Conservation (phyloP, 2,329 filamentous ascomycete species). For the Biscogniauxia sp. region DNA sequence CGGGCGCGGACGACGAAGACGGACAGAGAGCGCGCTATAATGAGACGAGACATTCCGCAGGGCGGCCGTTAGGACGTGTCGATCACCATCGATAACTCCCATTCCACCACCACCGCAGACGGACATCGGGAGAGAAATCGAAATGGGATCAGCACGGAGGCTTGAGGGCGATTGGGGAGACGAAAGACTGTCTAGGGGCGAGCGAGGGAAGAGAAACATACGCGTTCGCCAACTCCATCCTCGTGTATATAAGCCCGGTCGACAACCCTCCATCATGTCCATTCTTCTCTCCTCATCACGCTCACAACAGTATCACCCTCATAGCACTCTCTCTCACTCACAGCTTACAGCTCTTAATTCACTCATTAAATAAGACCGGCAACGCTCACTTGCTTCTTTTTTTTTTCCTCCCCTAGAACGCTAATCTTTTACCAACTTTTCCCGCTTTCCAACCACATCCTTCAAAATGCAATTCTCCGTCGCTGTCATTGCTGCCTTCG, state of each 20-base stretch:
- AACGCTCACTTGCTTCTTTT: conserved; percentile 13
- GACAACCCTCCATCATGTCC: conserved; percentile 3
- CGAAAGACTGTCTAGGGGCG: conserved; percentile 2
- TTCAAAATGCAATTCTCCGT: conserved; percentile 44
- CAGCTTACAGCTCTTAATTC: neutral
- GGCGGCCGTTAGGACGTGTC: neutral
- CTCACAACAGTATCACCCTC: neutral
- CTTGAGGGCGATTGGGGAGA: conserved; percentile 11
- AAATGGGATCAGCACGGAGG: neutral
- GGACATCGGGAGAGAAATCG: neutral
- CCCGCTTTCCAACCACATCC: conserved; percentile 14
- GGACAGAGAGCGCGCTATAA: neutral
- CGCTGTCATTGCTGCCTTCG: conserved; percentile 34
- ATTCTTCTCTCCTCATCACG: neutral
- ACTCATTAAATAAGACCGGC: conserved; percentile 8
- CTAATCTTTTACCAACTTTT: conserved; percentile 3
- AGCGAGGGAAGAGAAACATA: conserved; percentile 7
- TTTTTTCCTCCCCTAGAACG: conserved; percentile 10
- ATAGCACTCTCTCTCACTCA: neutral
- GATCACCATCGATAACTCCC: neutral
- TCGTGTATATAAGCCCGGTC: conserved; percentile 20
- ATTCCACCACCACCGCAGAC: neutral
- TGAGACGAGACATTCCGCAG: neutral
- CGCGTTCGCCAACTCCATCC: neutral
- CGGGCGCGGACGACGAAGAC: neutral